Percentiles rank a stretch among this genome's conserved stretches.
Conservation (phyloP, 495 filamentous ascomycete genomes). For the Penicillium arizonense region DNA sequence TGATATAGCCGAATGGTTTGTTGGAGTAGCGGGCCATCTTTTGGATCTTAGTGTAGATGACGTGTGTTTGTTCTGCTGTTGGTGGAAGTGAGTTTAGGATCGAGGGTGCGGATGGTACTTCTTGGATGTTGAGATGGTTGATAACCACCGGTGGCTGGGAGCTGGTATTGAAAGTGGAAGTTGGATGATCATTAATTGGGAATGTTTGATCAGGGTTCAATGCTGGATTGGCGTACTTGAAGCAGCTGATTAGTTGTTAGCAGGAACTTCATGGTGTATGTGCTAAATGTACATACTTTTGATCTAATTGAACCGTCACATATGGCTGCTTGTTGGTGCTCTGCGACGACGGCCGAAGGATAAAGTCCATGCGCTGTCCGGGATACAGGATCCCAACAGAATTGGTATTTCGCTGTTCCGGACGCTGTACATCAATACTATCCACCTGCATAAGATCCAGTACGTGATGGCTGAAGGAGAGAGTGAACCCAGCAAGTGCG, state of each 20-base stretch:
- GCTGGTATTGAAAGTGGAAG: background rate
- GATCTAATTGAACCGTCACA: slow-evolving; percentile 41
- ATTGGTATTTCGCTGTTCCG: slow-evolving; percentile 13
- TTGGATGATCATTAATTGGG: slow-evolving; percentile 18
- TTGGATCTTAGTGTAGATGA: slow-evolving; percentile 50
- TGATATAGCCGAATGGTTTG: slow-evolving; percentile 46
- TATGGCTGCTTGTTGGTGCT: slow-evolving; percentile 10
- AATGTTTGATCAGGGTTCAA: slow-evolving; percentile 42
- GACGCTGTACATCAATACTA: slow-evolving; percentile 30
- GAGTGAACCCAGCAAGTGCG: slow-evolving; percentile 41
- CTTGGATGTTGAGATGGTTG: slow-evolving; percentile 21
- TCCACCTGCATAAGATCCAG: slow-evolving; percentile 42
- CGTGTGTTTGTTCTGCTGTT: slow-evolving; percentile 36
- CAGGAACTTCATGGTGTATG: background rate
- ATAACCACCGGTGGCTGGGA: background rate
- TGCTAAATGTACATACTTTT: slow-evolving; percentile 28
- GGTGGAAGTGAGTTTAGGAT: slow-evolving; percentile 22
- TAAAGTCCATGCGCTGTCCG: slow-evolving; percentile 50
- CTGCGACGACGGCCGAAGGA: slow-evolving; percentile 21
- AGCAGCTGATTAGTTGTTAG: slow-evolving; percentile 30
- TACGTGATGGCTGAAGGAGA: slow-evolving; percentile 27
- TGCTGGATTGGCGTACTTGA: slow-evolving; percentile 47
- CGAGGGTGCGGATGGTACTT: slow-evolving; percentile 22
- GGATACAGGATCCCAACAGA: slow-evolving; percentile 46
- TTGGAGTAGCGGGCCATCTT: slow-evolving; percentile 40